Conservation (phyloP, 2,329 filamentous ascomycete genomes). For the Dactylellina haptotyla region DNA sequence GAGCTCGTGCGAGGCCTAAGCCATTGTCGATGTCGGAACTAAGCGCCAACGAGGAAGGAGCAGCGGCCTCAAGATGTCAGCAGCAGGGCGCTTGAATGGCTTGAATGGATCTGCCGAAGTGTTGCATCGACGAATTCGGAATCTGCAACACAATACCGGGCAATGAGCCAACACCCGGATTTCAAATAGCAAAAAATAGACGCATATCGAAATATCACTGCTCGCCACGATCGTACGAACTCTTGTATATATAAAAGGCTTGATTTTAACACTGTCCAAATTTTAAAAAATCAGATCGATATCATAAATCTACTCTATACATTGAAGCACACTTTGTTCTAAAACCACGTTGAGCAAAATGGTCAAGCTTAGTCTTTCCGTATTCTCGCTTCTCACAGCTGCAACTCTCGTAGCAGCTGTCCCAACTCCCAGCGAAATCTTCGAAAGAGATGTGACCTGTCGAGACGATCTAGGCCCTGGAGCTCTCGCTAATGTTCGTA, state of each 20-base stretch:
- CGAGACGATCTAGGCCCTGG: not conserved
- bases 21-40: not conserved
- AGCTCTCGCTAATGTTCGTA: constrained; percentile 3
- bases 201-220: not conserved
- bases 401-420: constrained; percentile 7
- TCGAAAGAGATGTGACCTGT: constrained; percentile 9
- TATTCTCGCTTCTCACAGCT: not conserved
- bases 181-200: not conserved
- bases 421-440: not conserved
- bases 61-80: not conserved
- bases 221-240: no score
- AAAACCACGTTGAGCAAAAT: not conserved
- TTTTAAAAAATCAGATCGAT: not conserved
- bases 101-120: not conserved
- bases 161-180: not conserved
- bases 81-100: not conserved
- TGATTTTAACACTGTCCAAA: not conserved
- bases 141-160: not conserved
- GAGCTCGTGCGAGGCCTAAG: no score
- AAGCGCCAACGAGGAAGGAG: not conserved
- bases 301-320: not conserved
- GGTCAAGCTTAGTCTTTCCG: constrained; percentile 10
- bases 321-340: not conserved
- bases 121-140: not conserved
- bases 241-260: not conserved